phyloP scores from a whole-genome alignment of 116 monocot genomes.

The Dioscorea cayenensis region DNA sequence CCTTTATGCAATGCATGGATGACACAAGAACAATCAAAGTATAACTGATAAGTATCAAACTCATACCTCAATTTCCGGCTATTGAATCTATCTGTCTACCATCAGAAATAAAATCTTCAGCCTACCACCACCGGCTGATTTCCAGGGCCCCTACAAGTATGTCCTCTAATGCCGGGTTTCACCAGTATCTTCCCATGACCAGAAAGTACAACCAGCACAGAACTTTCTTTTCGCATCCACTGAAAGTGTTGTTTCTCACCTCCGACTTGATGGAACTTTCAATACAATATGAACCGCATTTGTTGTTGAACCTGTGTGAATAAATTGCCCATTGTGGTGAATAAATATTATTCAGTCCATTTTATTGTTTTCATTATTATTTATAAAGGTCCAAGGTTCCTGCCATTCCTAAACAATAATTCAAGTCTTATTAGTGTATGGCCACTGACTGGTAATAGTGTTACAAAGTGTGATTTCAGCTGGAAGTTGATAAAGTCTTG shows the following conservation, averaged over 20 bases:
- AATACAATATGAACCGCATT: neutral
- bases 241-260: neutral
- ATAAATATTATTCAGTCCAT: too few species aligned
- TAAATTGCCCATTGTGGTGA: neutral
- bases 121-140: neutral
- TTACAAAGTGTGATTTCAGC: neutral
- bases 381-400: too few species aligned
- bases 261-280: neutral
- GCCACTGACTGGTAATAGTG: neutral
- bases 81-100: neutral
- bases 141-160: neutral
- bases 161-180: neutral
- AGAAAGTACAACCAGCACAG: slow-evolving; percentile 2
- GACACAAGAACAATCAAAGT: neutral
- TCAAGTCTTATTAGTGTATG: too few species aligned
- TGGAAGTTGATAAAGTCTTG: too few species aligned
- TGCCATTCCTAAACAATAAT: too few species aligned
- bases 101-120: neutral
- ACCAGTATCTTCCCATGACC: neutral
- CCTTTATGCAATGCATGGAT: neutral
- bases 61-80: neutral
- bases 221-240: neutral
- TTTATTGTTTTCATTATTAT: too few species aligned
- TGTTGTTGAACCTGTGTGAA: neutral
- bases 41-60: neutral